Base-by-base conservation (phyloP, 1,139 yeast genomes). In the Saccharomyces pastorianus region DNA sequence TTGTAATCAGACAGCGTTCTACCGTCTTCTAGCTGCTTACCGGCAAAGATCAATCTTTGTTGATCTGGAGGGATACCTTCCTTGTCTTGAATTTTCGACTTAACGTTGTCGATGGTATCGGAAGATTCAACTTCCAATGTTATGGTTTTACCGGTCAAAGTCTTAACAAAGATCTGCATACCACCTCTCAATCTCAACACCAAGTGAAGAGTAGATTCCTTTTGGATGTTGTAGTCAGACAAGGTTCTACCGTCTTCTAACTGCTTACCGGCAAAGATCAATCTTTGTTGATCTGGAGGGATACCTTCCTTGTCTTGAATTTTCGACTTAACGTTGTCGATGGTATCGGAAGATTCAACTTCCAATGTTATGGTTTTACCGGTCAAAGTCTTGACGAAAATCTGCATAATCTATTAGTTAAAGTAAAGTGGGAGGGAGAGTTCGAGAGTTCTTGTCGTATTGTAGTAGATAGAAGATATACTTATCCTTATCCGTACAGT, bases 11-110 rank as follows among this genome's bases (percentile, higher is more conserved):
- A 81, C 46, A 82, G 68, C 29, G 85, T 81, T 78, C 85, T 80
- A 51, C 85, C 86, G 56, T 82, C 85, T 71, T 82, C 85, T 63
- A 81, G 73, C 79, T 90, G 97, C 82, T 90, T 91, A 84, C 98
- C 98, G 72, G 97, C 98, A 75, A 91, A 91, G 82, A 91, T 89
- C 74, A 91, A 83, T 80, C 97, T 87, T 81, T 91, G 97, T 78
- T 90, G 96, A 77, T 90, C 98, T 65, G 97, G 96, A 76, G 97
- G 97, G 70, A 91, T 90, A 71, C 97, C 97, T 77, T 90, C 97
- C 82, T 89, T 89, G 83, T 89, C 51, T 60, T 81, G 81, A 50
- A 85, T 82, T 73, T 81, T 82, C 23, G 23, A 20, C 23, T 17
- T 76, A 51, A 77, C 80, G 82, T 82, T 79, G 78, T 28, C 29